A percentile compares a stretch with the other conserved stretches of the same genome.
Evolutionary conservation across 306 rosid species (phyloP).

Genomic region (Malus fusca): DNA sequence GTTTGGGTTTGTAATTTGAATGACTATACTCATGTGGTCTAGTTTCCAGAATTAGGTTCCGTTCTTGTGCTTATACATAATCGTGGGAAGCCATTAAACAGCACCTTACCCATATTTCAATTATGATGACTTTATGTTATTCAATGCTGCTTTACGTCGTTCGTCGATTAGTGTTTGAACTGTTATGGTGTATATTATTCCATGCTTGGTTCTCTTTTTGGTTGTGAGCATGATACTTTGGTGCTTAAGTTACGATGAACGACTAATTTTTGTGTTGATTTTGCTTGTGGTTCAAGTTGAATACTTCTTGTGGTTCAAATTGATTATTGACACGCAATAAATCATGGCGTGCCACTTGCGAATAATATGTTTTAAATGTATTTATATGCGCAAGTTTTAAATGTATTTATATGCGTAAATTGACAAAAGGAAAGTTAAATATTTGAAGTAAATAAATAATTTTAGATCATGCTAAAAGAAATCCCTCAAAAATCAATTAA

Average conservation of each 20-base stretch:
- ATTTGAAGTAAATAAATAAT: too few relatives aligned
- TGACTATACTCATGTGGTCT: constrained; percentile 9
- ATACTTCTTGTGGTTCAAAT: too few relatives aligned
- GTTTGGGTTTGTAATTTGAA: constrained; percentile 21
- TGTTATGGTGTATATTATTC: not conserved
- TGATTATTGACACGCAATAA: too few relatives aligned
- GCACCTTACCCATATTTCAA: not conserved
- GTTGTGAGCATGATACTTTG: not conserved
- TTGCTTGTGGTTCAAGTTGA: not conserved
- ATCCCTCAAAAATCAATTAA: too few relatives aligned
- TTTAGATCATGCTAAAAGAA: too few relatives aligned
- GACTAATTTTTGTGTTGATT: not conserved
- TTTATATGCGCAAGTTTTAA: too few relatives aligned
- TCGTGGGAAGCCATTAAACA: constrained; percentile 6
- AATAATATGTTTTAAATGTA: too few relatives aligned
- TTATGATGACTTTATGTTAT: constrained; percentile 7
- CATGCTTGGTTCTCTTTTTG: not conserved
- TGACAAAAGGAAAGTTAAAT: too few relatives aligned
- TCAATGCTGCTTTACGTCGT: constrained; percentile 4
- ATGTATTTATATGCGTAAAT: too few relatives aligned
- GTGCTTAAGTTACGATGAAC: not conserved
- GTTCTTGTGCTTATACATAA: constrained; percentile 10
- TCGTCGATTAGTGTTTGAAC: not conserved
- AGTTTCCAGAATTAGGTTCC: constrained; percentile 24
- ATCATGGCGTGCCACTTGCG: too few relatives aligned